Conservation (phyloP, 73 alveolate species). For the Paramecium tetraurelia region DNA sequence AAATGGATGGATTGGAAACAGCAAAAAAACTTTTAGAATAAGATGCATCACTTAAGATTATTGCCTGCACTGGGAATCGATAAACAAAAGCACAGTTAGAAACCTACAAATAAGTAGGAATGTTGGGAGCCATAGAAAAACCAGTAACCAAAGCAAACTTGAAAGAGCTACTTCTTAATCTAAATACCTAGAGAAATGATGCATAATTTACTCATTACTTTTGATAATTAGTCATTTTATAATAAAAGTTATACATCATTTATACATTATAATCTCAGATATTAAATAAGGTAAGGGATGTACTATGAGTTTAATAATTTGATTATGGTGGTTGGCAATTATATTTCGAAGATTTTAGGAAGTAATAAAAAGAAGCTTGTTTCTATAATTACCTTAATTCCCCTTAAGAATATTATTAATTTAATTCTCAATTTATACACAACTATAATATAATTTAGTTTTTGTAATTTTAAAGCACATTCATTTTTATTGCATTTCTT, state of each 20-base stretch:
- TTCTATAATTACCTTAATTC: no score
- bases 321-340: no score
- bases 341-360: no score
- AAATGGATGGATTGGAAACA: conserved; percentile 42
- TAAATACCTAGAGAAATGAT: not conserved
- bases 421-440: not conserved
- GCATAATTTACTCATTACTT: conserved; percentile 16
- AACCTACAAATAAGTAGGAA: not conserved
- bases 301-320: no score
- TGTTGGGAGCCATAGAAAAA: conserved; percentile 33
- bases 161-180: not conserved
- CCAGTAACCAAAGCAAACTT: not conserved
- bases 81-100: not conserved
- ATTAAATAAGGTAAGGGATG: no score
- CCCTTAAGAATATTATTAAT: no score
- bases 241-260: not conserved
- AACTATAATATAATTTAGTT: conserved; percentile 22
- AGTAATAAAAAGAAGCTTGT: no score
- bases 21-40: not conserved
- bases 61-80: not conserved
- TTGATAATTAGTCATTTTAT: not conserved
- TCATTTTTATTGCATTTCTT: conserved; percentile 41
- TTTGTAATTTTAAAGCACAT: conserved; percentile 42
- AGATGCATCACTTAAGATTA: not conserved
- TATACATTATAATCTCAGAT: not conserved